Percentiles rank a stretch among this genome's conserved stretches.
Conservation (phyloP, 129 eudicot genomes). For the Erigeron canadensis region DNA sequence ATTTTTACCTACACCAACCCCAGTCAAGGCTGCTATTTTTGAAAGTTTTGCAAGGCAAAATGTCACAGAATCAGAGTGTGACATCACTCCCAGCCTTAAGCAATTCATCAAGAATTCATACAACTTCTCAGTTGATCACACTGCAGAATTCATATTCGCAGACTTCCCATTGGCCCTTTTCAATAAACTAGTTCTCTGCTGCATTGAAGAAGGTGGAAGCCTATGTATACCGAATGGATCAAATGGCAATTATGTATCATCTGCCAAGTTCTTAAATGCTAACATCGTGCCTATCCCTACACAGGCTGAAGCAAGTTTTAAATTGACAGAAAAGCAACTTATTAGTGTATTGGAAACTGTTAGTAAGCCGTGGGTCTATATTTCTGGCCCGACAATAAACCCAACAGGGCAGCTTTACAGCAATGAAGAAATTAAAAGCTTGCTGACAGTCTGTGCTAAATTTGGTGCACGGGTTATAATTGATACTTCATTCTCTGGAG, state of each 20-base stretch:
- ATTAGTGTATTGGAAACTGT: slow-evolving; percentile 39
- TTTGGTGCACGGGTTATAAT: slow-evolving; percentile 80
- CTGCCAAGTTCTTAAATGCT: slow-evolving; percentile 77
- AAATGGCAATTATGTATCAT: slow-evolving; percentile 74
- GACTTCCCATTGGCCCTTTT: slow-evolving; percentile 78
- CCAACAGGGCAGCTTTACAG: slow-evolving; percentile 88
- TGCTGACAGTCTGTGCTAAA: slow-evolving; percentile 67
- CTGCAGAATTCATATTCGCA: slow-evolving; percentile 62
- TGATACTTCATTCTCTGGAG: slow-evolving; percentile 86
- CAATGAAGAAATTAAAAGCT: slow-evolving; percentile 65
- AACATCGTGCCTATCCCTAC: slow-evolving; percentile 54
- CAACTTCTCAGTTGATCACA: slow-evolving; percentile 58
- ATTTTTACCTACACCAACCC: slow-evolving; percentile 75
- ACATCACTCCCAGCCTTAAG: slow-evolving; percentile 63
- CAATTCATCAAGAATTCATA: slow-evolving; percentile 53
- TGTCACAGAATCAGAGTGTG: slow-evolving; percentile 71
- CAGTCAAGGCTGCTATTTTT: slow-evolving; percentile 83
- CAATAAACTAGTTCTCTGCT: slow-evolving; percentile 77
- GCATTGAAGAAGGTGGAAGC: slow-evolving; percentile 90
- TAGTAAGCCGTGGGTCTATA: slow-evolving; percentile 82
- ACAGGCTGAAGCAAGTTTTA: slow-evolving; percentile 60
- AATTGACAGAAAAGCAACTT: slow-evolving; percentile 61
- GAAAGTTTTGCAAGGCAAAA: slow-evolving; percentile 97
- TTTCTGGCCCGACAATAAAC: slow-evolving; percentile 87
- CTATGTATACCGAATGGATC: slow-evolving; percentile 84